Conservation (phyloP, 441 rosid genomes). For the Erodium moschatum region DNA sequence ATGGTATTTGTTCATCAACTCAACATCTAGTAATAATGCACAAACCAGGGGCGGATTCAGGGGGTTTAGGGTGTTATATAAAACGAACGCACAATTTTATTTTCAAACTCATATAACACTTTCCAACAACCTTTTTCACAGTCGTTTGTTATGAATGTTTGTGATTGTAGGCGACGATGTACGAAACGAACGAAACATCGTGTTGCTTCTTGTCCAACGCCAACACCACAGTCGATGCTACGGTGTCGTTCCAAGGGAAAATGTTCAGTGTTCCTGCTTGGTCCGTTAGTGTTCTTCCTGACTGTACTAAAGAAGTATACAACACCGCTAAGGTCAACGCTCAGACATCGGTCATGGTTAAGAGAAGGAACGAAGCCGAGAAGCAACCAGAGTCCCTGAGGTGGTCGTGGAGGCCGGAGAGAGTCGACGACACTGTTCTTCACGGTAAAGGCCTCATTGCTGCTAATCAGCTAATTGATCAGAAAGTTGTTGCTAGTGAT, state of each 20-base stretch:
- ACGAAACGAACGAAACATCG: neutral
- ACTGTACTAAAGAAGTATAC: neutral
- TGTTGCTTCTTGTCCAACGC: neutral
- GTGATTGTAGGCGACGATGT: neutral
- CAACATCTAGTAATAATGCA: too few species aligned
- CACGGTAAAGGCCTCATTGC: neutral
- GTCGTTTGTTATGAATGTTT: too few species aligned
- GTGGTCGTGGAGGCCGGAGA: conserved; percentile 3
- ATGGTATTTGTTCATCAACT: too few species aligned
- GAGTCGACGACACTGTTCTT: neutral
- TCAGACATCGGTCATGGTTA: neutral
- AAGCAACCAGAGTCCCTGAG: neutral
- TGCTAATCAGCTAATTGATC: conserved; percentile 26
- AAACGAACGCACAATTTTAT: too few species aligned
- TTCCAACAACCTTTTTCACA: too few species aligned
- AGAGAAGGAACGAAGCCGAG: neutral
- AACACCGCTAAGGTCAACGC: neutral
- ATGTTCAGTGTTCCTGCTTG: neutral
- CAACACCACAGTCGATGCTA: neutral
- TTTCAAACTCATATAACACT: too few species aligned
- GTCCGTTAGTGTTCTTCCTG: neutral
- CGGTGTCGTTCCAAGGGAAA: neutral
- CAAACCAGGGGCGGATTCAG: too few species aligned
- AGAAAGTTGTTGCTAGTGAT: conserved; percentile 20
- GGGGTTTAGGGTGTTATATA: too few species aligned